These are phyloP conservation scores for Boechera divaricarpa DNA, from an alignment of 345 rosid species.

Conservation along the genomic window DNA sequence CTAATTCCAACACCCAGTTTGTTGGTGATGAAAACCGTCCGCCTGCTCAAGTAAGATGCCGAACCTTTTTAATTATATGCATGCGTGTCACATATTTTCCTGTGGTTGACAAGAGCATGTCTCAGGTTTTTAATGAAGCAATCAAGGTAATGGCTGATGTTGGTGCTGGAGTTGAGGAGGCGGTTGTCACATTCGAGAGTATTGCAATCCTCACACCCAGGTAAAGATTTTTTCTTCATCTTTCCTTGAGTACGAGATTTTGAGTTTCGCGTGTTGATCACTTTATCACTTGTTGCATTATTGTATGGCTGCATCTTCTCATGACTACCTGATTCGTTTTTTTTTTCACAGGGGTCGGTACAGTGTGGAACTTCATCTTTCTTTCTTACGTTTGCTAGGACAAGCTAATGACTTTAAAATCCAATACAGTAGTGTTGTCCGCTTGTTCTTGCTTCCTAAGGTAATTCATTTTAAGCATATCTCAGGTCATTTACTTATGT, in stretches of 20 bases:
- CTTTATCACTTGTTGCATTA: background rate
- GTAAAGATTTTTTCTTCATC: conserved; percentile 45
- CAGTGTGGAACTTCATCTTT: conserved; percentile 92
- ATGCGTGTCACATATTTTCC: background rate
- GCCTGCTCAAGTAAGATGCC: conserved; percentile 74
- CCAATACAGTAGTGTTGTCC: conserved; percentile 97
- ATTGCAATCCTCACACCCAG: conserved; percentile 96
- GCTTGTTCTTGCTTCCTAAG: conserved; percentile 96
- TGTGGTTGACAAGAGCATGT: conserved; percentile 21
- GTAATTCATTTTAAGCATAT: conserved; percentile 45
- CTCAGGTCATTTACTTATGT: background rate
- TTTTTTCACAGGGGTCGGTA: conserved; percentile 85
- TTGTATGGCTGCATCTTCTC: conserved; percentile 20
- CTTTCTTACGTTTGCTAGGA: conserved; percentile 91
- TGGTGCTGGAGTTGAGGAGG: conserved; percentile 87
- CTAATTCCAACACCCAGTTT: conserved; percentile 84
- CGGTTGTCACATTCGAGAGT: conserved; percentile 90
- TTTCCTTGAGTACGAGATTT: background rate
- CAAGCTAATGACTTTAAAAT: conserved; percentile 99
- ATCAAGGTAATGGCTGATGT: conserved; percentile 86
- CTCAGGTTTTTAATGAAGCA: conserved; percentile 77
- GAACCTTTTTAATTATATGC: background rate
- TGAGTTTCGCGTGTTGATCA: background rate
- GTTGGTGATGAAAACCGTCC: conserved; percentile 93
- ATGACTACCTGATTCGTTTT: conserved; percentile 5